These are phyloP conservation scores for Hymenochaete sp. DNA, from an alignment of 1,284 basidiomycete species.

Conservation along the genomic window DNA sequence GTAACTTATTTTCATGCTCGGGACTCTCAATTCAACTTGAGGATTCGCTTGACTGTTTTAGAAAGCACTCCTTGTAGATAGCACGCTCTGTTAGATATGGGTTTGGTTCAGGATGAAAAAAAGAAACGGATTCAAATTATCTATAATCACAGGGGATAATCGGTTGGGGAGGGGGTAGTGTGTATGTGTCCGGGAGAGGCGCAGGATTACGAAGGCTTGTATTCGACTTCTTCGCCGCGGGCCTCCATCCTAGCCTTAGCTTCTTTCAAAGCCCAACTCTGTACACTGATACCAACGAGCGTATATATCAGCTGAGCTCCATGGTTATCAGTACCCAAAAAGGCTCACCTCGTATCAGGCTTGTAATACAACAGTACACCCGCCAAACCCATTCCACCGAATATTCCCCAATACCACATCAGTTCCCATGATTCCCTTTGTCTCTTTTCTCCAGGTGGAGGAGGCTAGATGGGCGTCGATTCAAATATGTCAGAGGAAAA, in stretches of 20 bases:
- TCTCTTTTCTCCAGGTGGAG: conserved; percentile 72
- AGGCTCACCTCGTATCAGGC: conserved; percentile 84
- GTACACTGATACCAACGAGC: conserved; percentile 53
- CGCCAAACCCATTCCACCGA: conserved; percentile 77
- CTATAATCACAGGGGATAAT: too few relatives aligned
- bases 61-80: too few relatives aligned
- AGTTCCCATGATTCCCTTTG: conserved; percentile 84
- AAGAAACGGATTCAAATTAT: too few relatives aligned
- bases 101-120: too few relatives aligned
- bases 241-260: conserved; percentile 85
- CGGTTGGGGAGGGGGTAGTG: too few relatives aligned
- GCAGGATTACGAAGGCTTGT: conserved; percentile 39
- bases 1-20: too few relatives aligned
- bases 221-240: conserved; percentile 77
- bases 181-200: background rate
- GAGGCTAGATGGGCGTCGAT: conserved; percentile 40
- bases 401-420: conserved; percentile 86
- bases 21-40: too few relatives aligned
- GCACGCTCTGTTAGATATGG: too few relatives aligned
- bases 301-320: too few relatives aligned
- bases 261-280: conserved; percentile 84
- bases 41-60: too few relatives aligned
- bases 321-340: too few relatives aligned
- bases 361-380: conserved; percentile 83
- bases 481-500: conserved; percentile 8